These are phyloP conservation scores for Talaromyces wortmannii DNA, from an alignment of 495 filamentous ascomycete genomes.

Conservation along the genomic window DNA sequence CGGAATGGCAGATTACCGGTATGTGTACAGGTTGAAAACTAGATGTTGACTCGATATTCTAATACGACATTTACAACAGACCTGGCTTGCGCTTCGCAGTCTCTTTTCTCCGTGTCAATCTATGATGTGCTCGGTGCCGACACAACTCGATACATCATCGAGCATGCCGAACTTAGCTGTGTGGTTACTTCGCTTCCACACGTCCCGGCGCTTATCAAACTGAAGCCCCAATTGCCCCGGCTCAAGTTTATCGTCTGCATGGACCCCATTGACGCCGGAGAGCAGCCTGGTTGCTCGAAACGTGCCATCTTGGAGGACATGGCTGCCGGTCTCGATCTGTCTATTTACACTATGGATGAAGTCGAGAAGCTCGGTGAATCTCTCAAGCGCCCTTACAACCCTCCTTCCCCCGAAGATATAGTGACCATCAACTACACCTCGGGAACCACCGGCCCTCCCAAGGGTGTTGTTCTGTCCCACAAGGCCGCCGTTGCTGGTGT, in stretches of 20 bases:
- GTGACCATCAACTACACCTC: constrained; percentile 98
- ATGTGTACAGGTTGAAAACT: constrained; percentile 9
- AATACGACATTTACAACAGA: constrained; percentile 39
- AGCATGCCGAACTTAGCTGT: constrained; percentile 70
- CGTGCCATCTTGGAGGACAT: constrained; percentile 64
- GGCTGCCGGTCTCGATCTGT: constrained; percentile 63
- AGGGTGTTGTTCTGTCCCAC: constrained; percentile 87
- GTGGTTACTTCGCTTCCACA: constrained; percentile 79
- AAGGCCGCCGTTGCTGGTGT: constrained; percentile 70
- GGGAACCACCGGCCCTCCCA: constrained; percentile 90
- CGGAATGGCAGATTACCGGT: constrained; percentile 96
- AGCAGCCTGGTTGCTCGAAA: constrained; percentile 73
- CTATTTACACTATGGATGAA: constrained; percentile 70
- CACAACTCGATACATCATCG: constrained; percentile 90
- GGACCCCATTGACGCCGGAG: constrained; percentile 79
- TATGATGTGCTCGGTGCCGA: constrained; percentile 94
- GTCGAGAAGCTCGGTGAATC: constrained; percentile 71
- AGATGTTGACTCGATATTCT: background rate
- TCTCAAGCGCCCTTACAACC: constrained; percentile 55
- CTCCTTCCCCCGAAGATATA: constrained; percentile 68
- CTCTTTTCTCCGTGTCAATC: constrained; percentile 83
- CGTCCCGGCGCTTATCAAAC: constrained; percentile 76
- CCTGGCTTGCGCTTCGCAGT: constrained; percentile 83
- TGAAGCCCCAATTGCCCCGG: constrained; percentile 68
- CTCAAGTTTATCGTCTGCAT: constrained; percentile 87